Evolutionary conservation across 257 asterid species (phyloP), one percentile per base, ranked within the genome.

Genomic region (Handroanthus guayacan): DNA sequence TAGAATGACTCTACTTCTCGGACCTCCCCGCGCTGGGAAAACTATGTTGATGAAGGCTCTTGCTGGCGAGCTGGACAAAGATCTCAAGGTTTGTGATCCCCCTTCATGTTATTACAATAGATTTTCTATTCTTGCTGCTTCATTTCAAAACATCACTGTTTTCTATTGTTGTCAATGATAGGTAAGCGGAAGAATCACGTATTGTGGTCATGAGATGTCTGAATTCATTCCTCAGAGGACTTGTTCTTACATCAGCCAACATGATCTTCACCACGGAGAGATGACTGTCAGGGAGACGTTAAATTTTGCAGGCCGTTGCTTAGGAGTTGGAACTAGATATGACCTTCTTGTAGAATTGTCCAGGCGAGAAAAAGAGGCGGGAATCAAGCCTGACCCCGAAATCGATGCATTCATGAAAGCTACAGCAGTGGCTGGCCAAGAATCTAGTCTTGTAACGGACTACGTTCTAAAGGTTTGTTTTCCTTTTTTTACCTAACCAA

Each of bases 321-420:
- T 92, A 25, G 98, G 98, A 64, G 96, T 94, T 67, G 97, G 98
- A 62, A 87, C 97, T 18, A 83, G 98, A 67, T 94, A 89, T 67
- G 97, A 94, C 74, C 97, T 94, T 73, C 91, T 94, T 25, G 86
- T 85, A 0, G 97, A 94, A 66, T 77, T 94, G 74, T 87, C 93
- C 36, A 87, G 97, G 84, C 71, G 98, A 54, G 97, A 94, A 78
- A 94, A 83, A 74, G 88, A 88, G 75, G 89, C 91, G 3, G 96
- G 97, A 64, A 88, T 94, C 71, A 94, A 94, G 75, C 98, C 98
- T 10, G 97, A 94, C 71, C 91, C 97, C 5, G 96, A 89, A 67
- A 89, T 92, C 5, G 98, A 94, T 72, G 97, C 97, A 9, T 95
- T 91, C 84, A 95, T 95, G 99, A 95, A 93, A 84, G 98, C 98